A percentile compares a stretch with the other conserved stretches of the same genome.
These are phyloP conservation scores for Tylopilus felleus DNA, from an alignment of 768 basidiomycete species.

Conservation along the genomic window DNA sequence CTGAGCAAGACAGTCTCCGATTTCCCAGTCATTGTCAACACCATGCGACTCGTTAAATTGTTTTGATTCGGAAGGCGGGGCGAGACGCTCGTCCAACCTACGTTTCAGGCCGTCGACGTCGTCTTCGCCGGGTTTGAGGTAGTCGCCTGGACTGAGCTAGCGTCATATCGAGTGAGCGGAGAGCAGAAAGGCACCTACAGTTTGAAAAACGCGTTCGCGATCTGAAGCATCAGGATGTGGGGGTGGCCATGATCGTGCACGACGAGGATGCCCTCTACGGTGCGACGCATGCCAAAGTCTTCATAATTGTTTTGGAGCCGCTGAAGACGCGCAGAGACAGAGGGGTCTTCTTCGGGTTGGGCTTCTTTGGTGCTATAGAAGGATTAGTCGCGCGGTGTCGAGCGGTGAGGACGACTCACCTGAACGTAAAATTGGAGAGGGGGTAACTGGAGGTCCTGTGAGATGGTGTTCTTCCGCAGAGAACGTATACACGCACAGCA, in stretches of 20 bases:
- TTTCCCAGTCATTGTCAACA: slow-evolving; percentile 90
- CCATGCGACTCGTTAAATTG: slow-evolving; percentile 77
- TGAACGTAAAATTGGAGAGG: slow-evolving; percentile 90
- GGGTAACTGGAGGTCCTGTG: slow-evolving; percentile 54
- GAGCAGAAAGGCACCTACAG: slow-evolving; percentile 53
- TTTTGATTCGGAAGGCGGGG: slow-evolving; percentile 67
- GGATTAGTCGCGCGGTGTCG: slow-evolving; percentile 10
- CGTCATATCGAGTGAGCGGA: background rate
- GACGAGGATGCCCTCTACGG: slow-evolving; percentile 75
- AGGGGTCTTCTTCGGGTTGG: slow-evolving; percentile 96
- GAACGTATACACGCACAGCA: slow-evolving; percentile 36
- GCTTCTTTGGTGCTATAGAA: slow-evolving; percentile 82
- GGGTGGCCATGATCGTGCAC: slow-evolving; percentile 97
- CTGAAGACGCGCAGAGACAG: slow-evolving; percentile 90
- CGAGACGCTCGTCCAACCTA: slow-evolving; percentile 85
- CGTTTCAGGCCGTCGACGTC: slow-evolving; percentile 89
- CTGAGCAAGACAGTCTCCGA: slow-evolving; percentile 93
- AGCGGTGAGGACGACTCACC: slow-evolving; percentile 38
- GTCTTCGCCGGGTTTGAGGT: slow-evolving; percentile 94
- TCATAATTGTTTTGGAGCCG: slow-evolving; percentile 96
- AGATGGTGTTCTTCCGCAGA: background rate
- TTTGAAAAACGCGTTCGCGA: slow-evolving; percentile 99
- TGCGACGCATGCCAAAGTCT: slow-evolving; percentile 94
- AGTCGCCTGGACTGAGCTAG: slow-evolving; percentile 83
- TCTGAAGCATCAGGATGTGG: slow-evolving; percentile 96